These are phyloP conservation scores for Mucor mucedo DNA, from an alignment of 371 early-diverging fungal species.

Conservation along the genomic window DNA sequence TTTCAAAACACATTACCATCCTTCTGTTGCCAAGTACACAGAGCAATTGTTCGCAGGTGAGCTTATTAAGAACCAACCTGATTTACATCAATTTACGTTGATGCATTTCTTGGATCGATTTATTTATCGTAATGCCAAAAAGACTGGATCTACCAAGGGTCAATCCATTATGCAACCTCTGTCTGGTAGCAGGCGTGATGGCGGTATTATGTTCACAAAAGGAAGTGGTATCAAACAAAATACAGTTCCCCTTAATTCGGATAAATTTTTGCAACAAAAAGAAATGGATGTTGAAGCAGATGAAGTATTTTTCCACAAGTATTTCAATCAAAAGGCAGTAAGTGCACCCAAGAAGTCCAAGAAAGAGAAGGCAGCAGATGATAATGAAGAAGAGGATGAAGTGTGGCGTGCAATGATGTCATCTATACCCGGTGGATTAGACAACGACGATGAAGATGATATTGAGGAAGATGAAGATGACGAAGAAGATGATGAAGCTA, in stretches of 20 bases:
- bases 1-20: constrained; percentile 88
- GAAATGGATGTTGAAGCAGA: constrained; percentile 66
- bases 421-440: constrained; percentile 69
- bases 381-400: constrained; percentile 65
- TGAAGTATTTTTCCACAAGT: constrained; percentile 85
- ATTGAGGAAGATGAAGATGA: constrained; percentile 58
- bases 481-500: constrained; percentile 61
- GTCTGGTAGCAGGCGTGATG: constrained; percentile 48
- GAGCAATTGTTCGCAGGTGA: constrained; percentile 72
- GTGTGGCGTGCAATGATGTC: constrained; percentile 76
- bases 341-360: constrained; percentile 31
- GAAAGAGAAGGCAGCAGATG: constrained; percentile 51
- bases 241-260: constrained; percentile 60
- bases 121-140: constrained; percentile 94
- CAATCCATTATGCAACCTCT: constrained; percentile 69
- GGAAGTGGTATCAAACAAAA: constrained; percentile 39
- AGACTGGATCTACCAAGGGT: constrained; percentile 55
- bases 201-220: constrained; percentile 50
- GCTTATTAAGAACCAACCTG: constrained; percentile 74
- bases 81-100: constrained; percentile 90
- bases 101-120: constrained; percentile 95
- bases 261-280: constrained; percentile 63
- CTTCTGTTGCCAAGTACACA: constrained; percentile 85
- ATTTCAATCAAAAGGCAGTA: constrained; percentile 66
- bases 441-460: constrained; percentile 50